Evolutionary conservation across 1,139 yeast species (phyloP).

Genomic region (Geotrichum histeridarum): DNA sequence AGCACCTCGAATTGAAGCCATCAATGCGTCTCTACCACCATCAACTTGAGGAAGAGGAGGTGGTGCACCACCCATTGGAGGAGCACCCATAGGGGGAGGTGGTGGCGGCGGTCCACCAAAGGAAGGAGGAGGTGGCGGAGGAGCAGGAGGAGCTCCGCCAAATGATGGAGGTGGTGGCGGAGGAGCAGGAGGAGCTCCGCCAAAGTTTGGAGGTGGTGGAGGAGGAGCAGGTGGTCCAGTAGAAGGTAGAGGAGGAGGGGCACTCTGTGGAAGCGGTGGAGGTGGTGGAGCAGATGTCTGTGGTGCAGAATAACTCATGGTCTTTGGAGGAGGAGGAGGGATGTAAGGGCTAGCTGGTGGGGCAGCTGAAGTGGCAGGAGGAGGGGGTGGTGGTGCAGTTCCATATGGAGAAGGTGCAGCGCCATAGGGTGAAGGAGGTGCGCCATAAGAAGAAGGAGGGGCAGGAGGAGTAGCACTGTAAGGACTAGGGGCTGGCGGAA

Average conservation of each 20-base stretch:
- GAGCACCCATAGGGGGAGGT: constrained; percentile 39
- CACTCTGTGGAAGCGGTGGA: constrained; percentile 34
- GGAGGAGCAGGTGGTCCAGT: constrained; percentile 40
- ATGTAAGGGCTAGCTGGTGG: constrained; percentile 26
- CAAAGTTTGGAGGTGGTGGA: constrained; percentile 27
- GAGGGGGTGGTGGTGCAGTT: constrained; percentile 31
- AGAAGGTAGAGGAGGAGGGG: constrained; percentile 34
- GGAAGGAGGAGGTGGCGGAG: constrained; percentile 25
- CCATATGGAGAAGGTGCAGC: constrained; percentile 25
- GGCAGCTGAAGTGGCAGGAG: constrained; percentile 29
- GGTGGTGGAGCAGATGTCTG: constrained; percentile 32
- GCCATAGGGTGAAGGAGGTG: constrained; percentile 14
- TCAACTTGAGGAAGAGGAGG: constrained; percentile 44
- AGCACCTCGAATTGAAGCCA: constrained; percentile 81
- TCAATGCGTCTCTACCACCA: constrained; percentile 69
- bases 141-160: constrained; percentile 20
- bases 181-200: constrained; percentile 21
- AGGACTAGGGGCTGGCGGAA: constrained; percentile 32
- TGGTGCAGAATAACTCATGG: constrained; percentile 26
- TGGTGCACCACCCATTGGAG: constrained; percentile 36
- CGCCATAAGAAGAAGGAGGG: constrained; percentile 22
- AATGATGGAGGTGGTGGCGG: constrained; percentile 24
- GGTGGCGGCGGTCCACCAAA: constrained; percentile 34
- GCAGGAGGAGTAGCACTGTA: constrained; percentile 26
- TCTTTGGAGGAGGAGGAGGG: constrained; percentile 31